Evolutionary conservation across 768 basidiomycete species (phyloP).

Genomic region (Fomitopsis serialis): DNA sequence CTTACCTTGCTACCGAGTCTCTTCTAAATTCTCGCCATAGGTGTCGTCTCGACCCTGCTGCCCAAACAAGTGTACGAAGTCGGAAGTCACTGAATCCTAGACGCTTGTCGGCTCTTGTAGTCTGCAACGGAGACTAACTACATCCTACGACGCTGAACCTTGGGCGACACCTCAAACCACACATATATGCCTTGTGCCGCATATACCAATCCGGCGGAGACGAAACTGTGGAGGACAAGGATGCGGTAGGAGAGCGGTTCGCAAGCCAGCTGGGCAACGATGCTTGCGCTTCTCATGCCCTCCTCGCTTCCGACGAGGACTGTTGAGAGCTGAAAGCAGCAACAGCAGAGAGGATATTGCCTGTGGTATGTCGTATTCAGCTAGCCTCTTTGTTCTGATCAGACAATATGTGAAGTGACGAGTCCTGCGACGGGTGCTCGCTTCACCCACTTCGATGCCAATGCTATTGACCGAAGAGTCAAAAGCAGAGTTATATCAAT

Average conservation of each 20-base stretch:
- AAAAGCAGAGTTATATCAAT: too few species aligned
- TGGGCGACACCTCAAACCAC: constrained; percentile 54
- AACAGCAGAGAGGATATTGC: constrained; percentile 45
- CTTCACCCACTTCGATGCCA: too few species aligned
- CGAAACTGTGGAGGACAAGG: constrained; percentile 34
- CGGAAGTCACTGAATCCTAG: constrained; percentile 52
- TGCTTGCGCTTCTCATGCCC: constrained; percentile 58
- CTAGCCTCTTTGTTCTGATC: too few species aligned
- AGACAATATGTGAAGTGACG: too few species aligned
- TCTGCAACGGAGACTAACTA: too few species aligned
- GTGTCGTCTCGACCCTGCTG: constrained; percentile 54
- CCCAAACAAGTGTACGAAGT: constrained; percentile 43
- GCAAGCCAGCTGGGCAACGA: constrained; percentile 65
- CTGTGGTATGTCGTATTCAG: too few species aligned
- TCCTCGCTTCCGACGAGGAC: constrained; percentile 44
- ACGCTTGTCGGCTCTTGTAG: too few species aligned
- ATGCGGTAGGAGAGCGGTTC: constrained; percentile 57
- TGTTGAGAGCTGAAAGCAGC: constrained; percentile 41
- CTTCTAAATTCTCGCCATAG: constrained; percentile 19
- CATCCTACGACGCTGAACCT: constrained; percentile 57
- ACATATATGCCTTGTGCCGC: constrained; percentile 61
- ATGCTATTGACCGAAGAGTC: too few species aligned
- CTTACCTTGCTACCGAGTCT: background rate
- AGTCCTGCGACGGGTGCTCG: too few species aligned
- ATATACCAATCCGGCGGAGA: constrained; percentile 41